phyloP scores from a whole-genome alignment of 139 green algal species.

The Chlorella sp. region DNA sequence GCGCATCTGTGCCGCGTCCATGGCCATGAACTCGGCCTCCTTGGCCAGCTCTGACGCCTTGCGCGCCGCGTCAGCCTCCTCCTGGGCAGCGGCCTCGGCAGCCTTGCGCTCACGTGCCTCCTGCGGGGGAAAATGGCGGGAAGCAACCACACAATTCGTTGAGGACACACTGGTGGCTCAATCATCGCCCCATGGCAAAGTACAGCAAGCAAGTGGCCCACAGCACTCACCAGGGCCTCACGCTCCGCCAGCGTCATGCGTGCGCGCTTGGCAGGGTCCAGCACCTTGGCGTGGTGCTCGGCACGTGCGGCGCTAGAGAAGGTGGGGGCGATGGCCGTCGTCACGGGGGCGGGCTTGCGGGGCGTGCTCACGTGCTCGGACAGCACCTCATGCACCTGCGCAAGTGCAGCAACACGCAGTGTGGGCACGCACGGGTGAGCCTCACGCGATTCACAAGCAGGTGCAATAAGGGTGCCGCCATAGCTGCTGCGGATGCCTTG shows the following conservation, averaged over 20 bases:
- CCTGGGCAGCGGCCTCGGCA: neutral
- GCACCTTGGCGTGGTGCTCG: conserved; percentile 17
- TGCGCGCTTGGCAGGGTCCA: conserved; percentile 19
- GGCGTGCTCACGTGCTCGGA: conserved; percentile 2
- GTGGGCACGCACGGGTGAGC: neutral
- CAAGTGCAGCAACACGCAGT: neutral
- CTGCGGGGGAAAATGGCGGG: neutral
- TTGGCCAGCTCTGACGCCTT: neutral
- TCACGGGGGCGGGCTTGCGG: conserved; percentile 13
- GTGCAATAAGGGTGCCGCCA: too few relatives aligned
- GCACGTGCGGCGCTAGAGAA: conserved; percentile 22
- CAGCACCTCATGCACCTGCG: neutral
- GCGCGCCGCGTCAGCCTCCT: neutral
- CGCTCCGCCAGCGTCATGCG: conserved; percentile 7
- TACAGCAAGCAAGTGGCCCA: neutral
- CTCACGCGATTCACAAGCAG: too few relatives aligned
- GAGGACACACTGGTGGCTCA: neutral
- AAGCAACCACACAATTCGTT: neutral
- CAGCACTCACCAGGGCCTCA: conserved; percentile 20
- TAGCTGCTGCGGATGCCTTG: too few relatives aligned
- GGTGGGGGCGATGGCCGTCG: neutral
- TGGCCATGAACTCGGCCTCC: conserved; percentile 13
- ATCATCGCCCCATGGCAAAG: neutral
- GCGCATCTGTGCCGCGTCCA: conserved; percentile 22
- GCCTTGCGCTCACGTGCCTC: conserved; percentile 2